Evolutionary conservation across 129 eudicot genomes (phyloP).

Genomic region (Deinandra increscens): DNA sequence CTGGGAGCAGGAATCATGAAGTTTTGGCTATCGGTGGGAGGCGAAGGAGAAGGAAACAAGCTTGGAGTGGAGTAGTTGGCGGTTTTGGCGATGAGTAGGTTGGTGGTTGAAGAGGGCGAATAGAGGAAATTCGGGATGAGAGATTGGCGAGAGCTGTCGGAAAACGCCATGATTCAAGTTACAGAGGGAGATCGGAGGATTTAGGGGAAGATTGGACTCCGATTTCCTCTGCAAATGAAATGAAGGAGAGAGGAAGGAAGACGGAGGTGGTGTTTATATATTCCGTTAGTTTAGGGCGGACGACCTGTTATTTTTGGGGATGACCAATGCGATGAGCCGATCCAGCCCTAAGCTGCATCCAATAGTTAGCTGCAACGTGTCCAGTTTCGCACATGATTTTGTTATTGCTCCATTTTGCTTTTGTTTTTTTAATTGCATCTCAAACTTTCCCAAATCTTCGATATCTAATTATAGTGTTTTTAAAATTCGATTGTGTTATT

Average conservation of each 20-base stretch:
- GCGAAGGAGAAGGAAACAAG: conserved; percentile 28
- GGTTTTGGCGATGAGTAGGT: conserved; percentile 13
- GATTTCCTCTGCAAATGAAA: conserved; percentile 14
- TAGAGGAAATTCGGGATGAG: conserved; percentile 63
- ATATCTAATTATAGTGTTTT: too few species aligned
- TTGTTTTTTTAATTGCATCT: too few species aligned
- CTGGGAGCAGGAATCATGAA: conserved; percentile 58
- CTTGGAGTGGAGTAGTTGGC: conserved; percentile 19
- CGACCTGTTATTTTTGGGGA: conserved; percentile 11
- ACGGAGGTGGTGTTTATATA: background rate
- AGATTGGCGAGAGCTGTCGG: conserved; percentile 42
- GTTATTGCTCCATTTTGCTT: too few species aligned
- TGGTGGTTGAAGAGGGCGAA: conserved; percentile 42
- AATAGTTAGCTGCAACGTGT: too few species aligned
- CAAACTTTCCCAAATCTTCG: too few species aligned
- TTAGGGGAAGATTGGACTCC: conserved; percentile 11
- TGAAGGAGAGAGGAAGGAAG: background rate
- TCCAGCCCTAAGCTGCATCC: background rate
- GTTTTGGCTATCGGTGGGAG: conserved; percentile 13
- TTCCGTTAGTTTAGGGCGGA: conserved; percentile 8
- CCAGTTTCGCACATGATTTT: too few species aligned
- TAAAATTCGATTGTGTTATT: too few species aligned
- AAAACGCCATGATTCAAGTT: conserved; percentile 34
- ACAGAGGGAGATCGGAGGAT: conserved; percentile 29
- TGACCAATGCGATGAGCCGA: conserved; percentile 23